Base-by-base conservation (phyloP, 78 protist genomes). In the Dictyostelium brefeldianum region DNA sequence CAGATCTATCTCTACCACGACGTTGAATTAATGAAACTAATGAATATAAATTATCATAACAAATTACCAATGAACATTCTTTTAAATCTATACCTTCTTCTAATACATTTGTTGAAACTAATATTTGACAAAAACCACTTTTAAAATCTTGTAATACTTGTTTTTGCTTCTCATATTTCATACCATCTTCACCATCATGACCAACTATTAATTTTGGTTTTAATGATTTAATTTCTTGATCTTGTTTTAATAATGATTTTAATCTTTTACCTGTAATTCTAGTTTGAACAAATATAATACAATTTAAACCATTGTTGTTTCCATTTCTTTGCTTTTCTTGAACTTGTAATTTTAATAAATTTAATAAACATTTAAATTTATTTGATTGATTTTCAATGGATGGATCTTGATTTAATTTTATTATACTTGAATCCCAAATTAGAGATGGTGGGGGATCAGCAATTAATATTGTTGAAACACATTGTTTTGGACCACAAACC, bases 51-150 rank as follows among this genome's bases (percentile, higher is more conserved):
- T 48, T 57, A 51, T 92, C 93, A 29, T 54, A 81, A 22, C 92
- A 73, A 22, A 92, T 48, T 4, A 92, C 96, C 0, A 78, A 15
- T 5, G 70, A 73, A 51, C 91, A 83, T 46, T 48, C 59, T 15
- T n/a, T 48, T 15, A 92, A 73, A 81, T 92, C 96, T 4, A 92
- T 74, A 53, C 96, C 96, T 78, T 92, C 96, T 25, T 92, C 96
- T 4, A 92, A 20, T 6, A 92, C 96, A 64, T 50, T 74, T 43
- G 96, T 92, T 6, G 91, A n/a, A 20, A 92, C 69, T 27, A 92
- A 18, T 12, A 92, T 14, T 53, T 59, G 65, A 25, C 41, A 43
- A 3, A 14, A 15, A 17, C 96, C 96, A 1, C 17, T 8, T 46
- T 43, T 67, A 18, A 92, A 92, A n/a, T 54, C 57, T 10, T 56